Conservation (phyloP, 1,284 basidiomycete genomes). For the Apiotrichum domesticum region DNA sequence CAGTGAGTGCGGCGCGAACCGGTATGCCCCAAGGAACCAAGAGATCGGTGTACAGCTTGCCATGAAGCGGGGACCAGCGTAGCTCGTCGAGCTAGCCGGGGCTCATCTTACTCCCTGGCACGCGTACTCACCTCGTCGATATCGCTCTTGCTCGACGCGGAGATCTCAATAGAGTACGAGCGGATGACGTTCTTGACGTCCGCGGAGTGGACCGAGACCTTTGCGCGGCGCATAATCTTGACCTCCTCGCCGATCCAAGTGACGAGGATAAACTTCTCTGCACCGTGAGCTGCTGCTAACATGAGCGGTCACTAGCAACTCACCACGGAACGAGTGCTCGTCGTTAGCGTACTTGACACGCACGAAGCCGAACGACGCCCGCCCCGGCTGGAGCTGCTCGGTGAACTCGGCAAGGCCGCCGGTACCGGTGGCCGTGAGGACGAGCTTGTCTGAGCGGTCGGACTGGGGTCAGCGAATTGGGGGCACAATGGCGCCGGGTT, state of each 20-base stretch:
- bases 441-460: constrained; percentile 76
- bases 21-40: too few species aligned
- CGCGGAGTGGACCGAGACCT: constrained; percentile 80
- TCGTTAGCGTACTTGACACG: constrained; percentile 73
- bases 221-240: constrained; percentile 84
- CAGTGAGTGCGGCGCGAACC: neutral
- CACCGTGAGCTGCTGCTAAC: neutral
- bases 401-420: constrained; percentile 71
- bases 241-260: constrained; percentile 80
- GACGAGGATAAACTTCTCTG: constrained; percentile 80
- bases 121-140: constrained; percentile 60
- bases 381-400: constrained; percentile 63
- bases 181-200: constrained; percentile 75
- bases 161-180: constrained; percentile 76
- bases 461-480: constrained; percentile 48
- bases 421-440: constrained; percentile 66
- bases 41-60: too few species aligned
- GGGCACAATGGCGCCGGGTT: neutral
- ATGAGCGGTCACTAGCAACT: neutral
- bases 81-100: too few species aligned
- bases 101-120: neutral
- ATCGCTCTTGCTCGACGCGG: constrained; percentile 71
- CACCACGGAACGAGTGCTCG: constrained; percentile 58
- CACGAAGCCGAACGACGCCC: constrained; percentile 74
- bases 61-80: too few species aligned